Evolutionary conservation across 73 alveolate species (phyloP).

Genomic region (Paramecium bursaria): DNA sequence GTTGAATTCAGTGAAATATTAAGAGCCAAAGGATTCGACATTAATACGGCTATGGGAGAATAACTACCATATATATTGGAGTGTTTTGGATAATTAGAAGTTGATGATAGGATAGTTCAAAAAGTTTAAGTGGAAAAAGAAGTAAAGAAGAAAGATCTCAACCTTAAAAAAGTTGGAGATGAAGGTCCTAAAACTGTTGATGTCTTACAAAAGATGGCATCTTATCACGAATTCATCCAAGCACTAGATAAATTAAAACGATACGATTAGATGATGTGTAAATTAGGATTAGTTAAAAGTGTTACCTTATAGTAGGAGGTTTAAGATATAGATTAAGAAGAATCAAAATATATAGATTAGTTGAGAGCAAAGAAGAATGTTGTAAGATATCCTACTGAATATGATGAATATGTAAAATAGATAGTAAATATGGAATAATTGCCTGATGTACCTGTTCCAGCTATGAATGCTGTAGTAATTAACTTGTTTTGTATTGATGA

Average conservation of each 20-base stretch:
- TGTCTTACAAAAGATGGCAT: slow-evolving; percentile 86
- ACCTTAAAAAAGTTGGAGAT: slow-evolving; percentile 76
- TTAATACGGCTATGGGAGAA: slow-evolving; percentile 84
- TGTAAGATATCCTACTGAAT: slow-evolving; percentile 72
- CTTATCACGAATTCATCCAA: slow-evolving; percentile 89
- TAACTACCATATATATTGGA: slow-evolving; percentile 89
- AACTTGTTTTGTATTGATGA: slow-evolving; percentile 97
- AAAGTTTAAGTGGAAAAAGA: slow-evolving; percentile 79
- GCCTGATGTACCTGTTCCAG: slow-evolving; percentile 97
- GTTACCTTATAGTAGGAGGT: slow-evolving; percentile 69
- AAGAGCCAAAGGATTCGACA: slow-evolving; percentile 83
- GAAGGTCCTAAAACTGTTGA: slow-evolving; percentile 88
- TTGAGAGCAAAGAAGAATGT: slow-evolving; percentile 70
- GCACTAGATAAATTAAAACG: slow-evolving; percentile 85
- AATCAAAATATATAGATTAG: slow-evolving; percentile 71
- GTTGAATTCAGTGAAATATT: slow-evolving; percentile 86
- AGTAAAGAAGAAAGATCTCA: slow-evolving; percentile 71
- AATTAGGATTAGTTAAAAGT: slow-evolving; percentile 74
- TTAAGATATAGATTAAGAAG: slow-evolving; percentile 76
- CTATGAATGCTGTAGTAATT: slow-evolving; percentile 95
- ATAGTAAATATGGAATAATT: slow-evolving; percentile 88
- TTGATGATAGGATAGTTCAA: slow-evolving; percentile 77
- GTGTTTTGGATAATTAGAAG: slow-evolving; percentile 95
- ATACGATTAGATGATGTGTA: slow-evolving; percentile 90
- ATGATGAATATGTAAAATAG: slow-evolving; percentile 84